Evolutionary conservation across 495 filamentous ascomycete species (phyloP).

Genomic region (Podospora pseudopauciseta): DNA sequence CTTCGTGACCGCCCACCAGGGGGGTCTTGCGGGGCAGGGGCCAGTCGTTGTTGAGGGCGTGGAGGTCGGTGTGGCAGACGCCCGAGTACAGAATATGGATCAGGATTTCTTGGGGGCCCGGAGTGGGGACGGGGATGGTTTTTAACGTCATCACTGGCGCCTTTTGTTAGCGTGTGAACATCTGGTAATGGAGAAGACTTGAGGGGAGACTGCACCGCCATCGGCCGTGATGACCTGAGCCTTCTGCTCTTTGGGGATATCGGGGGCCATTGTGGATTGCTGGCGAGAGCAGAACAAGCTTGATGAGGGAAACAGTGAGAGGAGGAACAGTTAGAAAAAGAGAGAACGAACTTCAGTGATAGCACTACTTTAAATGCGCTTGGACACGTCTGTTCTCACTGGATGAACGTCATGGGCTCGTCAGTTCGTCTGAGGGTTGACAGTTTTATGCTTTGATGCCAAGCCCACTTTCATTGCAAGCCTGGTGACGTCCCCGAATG

Average conservation of each 20-base stretch:
- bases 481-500: neutral
- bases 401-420: conserved; percentile 1
- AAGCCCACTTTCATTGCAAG: neutral
- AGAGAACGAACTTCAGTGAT: neutral
- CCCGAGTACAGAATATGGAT: conserved; percentile 85
- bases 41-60: conserved; percentile 84
- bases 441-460: neutral
- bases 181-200: neutral
- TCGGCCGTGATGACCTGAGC: conserved; percentile 76
- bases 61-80: conserved; percentile 85
- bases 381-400: conserved; percentile 6
- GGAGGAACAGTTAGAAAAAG: neutral
- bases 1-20: conserved; percentile 88
- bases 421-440: conserved; percentile 2
- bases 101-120: conserved; percentile 77
- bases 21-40: conserved; percentile 72
- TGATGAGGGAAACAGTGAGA: neutral
- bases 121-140: conserved; percentile 69
- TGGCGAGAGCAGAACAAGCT: neutral
- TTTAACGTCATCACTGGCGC: conserved; percentile 58
- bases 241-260: conserved; percentile 70
- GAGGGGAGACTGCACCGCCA: conserved; percentile 48
- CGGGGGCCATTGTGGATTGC: neutral
- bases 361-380: neutral
- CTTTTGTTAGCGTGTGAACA: conserved; percentile 13